These are phyloP conservation scores for Ricinus communis DNA, from an alignment of 345 rosid genomes.

Conservation along the genomic window DNA sequence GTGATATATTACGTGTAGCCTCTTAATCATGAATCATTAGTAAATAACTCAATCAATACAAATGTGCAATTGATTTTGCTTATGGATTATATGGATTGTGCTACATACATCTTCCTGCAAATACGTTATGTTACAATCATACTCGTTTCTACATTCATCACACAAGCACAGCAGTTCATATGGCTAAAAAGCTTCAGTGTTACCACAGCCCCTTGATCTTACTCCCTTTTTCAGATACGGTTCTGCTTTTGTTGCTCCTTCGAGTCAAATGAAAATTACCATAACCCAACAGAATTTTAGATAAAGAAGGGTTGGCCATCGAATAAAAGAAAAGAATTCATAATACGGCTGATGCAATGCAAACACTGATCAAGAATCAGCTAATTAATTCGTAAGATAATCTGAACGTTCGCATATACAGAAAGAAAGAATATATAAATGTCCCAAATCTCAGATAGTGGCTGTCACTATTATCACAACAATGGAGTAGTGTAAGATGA, in stretches of 20 bases:
- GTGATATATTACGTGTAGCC: too few species aligned
- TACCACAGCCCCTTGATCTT: not conserved
- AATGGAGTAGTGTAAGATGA: slow-evolving; percentile 5
- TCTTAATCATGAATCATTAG: too few species aligned
- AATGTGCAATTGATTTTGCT: too few species aligned
- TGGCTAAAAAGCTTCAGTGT: not conserved
- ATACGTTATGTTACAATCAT: not conserved
- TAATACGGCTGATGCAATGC: not conserved
- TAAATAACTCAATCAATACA: too few species aligned
- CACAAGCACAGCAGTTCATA: not conserved
- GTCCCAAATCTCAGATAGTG: slow-evolving; percentile 1
- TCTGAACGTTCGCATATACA: not conserved
- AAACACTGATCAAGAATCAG: slow-evolving; percentile 6
- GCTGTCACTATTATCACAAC: slow-evolving; percentile 12
- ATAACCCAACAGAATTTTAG: not conserved
- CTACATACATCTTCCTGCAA: not conserved
- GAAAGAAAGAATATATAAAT: too few species aligned
- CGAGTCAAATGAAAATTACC: not conserved
- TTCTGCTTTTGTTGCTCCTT: not conserved
- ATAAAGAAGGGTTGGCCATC: not conserved
- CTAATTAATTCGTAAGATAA: not conserved
- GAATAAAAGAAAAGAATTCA: not conserved
- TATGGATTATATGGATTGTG: too few species aligned
- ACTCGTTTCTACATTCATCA: not conserved
- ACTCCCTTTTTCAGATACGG: not conserved